Conservation (phyloP, 2,329 filamentous ascomycete species). For the Pseudogymnoascus sp. region DNA sequence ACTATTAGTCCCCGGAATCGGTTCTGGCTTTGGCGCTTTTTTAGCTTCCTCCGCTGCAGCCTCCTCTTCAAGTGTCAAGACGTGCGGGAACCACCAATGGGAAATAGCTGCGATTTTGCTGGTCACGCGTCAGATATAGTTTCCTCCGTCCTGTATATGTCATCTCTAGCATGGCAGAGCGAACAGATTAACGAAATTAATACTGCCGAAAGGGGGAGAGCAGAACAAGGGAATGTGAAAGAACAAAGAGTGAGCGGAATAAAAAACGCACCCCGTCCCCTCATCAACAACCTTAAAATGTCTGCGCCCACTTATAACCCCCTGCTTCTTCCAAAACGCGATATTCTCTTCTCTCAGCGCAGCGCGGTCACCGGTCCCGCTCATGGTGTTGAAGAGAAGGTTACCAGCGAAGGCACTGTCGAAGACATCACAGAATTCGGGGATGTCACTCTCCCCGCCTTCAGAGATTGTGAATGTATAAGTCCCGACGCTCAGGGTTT, state of each 20-base stretch:
- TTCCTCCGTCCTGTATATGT: too few species aligned
- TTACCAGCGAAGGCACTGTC: constrained; percentile 16
- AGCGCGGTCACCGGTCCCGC: not conserved
- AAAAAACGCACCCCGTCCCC: not conserved
- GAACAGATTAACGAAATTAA: not conserved
- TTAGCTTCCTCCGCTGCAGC: not conserved
- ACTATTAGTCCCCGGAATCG: constrained; percentile 27
- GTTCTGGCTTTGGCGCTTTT: constrained; percentile 12
- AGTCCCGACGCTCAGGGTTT: not conserved
- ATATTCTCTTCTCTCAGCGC: not conserved
- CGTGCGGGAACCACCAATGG: constrained; percentile 31
- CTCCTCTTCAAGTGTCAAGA: constrained; percentile 17
- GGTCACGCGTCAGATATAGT: not conserved
- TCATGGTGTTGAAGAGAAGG: not conserved
- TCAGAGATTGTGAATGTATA: not conserved
- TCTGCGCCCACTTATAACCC: not conserved
- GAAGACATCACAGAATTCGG: not conserved
- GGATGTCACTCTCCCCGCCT: not conserved
- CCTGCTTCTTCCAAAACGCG: not conserved
- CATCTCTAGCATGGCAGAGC: not conserved
- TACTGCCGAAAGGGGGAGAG: constrained; percentile 13
- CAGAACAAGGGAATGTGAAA: constrained; percentile 22
- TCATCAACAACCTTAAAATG: constrained; percentile 7
- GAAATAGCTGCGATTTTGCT: constrained; percentile 28
- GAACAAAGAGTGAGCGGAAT: constrained; percentile 1